Evolutionary conservation across 139 green algal genomes (phyloP), one percentile per base, ranked within the genome.

Genomic region (Yamagishiella unicocca): DNA sequence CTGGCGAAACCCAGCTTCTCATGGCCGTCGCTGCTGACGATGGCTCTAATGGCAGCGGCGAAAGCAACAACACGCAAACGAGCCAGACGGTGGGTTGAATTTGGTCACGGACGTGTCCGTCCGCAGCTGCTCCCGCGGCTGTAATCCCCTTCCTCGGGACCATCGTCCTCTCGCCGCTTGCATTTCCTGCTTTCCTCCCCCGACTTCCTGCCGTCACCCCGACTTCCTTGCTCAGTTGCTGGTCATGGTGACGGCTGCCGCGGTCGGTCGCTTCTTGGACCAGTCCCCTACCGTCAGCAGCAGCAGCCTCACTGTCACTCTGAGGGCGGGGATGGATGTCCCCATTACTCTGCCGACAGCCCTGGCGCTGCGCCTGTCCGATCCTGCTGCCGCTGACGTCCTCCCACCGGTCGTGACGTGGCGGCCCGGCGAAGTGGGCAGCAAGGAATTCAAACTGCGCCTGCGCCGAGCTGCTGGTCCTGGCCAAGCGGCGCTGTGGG

Each of bases 351-450:
- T 87, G 14, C 81, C 81, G 2, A n/a, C 81, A 1, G 31, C 17
- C 22, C 2, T 87, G 31, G 46, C 9, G 33, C 81, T 87, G 46
- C 81, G 66, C 1, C 40, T 87, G 8, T 77, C 40, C 7, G 81
- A 87, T 45, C n/a, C 81, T 8, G 1, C 21, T 12, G 81, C 81
- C 1, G 81, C 68, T 24, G 46, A 37, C 9, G 81, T 87, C 45
- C 5, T 2, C 29, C 66, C 81, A 22, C 8, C 45, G 33, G 24
- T 27, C 31, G 22, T 79, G 45, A 54, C 64, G 22, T 87, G 81
- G 81, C 64, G 68, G 0, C 43, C 43, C 3, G 81, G 81, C 6
- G 81, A 87, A 14, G 4, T 3, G 31, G 81, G 22, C 33, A 38
- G 24, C 22, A 67, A 74, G 45, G 17, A 66, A 7, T 78, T 87